These are phyloP conservation scores for Calocybe indica DNA, from an alignment of 768 basidiomycete genomes.

Conservation along the genomic window DNA sequence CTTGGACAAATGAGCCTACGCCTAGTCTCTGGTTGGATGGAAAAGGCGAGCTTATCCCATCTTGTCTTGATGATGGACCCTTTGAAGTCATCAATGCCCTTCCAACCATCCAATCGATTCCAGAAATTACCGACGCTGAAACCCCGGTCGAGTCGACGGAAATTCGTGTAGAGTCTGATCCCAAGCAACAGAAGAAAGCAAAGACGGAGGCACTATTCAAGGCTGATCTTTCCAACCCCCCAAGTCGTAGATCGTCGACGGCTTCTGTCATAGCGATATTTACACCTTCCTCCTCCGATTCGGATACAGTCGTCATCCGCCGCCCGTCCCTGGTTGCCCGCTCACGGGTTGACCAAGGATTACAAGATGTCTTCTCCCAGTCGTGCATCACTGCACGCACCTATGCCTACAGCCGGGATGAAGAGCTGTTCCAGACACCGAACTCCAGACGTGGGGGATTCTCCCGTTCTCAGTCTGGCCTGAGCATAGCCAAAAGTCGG, in stretches of 20 bases:
- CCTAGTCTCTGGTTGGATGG: constrained; percentile 52
- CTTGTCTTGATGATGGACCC: constrained; percentile 32
- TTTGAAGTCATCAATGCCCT: constrained; percentile 34
- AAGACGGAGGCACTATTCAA: constrained; percentile 7
- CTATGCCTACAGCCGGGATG: constrained; percentile 55
- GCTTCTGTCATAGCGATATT: constrained; percentile 59
- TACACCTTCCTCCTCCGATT: constrained; percentile 43
- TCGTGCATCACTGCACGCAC: constrained; percentile 62
- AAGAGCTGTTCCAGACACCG: constrained; percentile 55
- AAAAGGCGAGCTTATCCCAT: constrained; percentile 30
- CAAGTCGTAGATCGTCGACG: constrained; percentile 59
- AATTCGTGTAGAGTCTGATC: constrained; percentile 20
- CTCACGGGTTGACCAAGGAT: constrained; percentile 65
- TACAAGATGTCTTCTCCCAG: constrained; percentile 80
- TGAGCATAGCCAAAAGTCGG: constrained; percentile 56
- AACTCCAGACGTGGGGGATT: constrained; percentile 37
- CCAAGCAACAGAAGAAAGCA: constrained; percentile 14
- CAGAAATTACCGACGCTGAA: constrained; percentile 35
- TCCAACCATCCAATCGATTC: constrained; percentile 54
- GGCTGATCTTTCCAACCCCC: constrained; percentile 18
- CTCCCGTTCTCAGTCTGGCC: constrained; percentile 49
- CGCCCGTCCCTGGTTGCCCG: constrained; percentile 64
- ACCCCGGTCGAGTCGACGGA: constrained; percentile 25
- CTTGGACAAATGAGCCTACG: constrained; percentile 57
- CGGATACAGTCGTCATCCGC: constrained; percentile 57